A percentile compares a stretch with the other conserved stretches of the same genome.
Conservation (phyloP, 202 grass and related monocot genomes). For the Schoenoplectus tabernaemontani region DNA sequence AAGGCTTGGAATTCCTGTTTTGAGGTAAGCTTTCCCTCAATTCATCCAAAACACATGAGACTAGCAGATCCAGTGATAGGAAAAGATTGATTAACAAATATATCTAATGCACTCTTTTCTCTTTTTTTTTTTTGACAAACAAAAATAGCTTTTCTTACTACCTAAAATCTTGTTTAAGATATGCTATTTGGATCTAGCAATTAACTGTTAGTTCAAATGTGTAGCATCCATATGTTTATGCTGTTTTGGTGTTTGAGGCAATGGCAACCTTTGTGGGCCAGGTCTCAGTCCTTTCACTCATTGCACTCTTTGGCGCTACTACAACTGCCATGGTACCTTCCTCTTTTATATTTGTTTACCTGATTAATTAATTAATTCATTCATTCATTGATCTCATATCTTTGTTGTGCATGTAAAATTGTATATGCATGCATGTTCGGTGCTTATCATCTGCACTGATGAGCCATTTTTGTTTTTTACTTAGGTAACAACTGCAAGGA, state of each 20-base stretch:
- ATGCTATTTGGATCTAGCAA: background rate
- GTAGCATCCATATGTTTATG: conserved; percentile 87
- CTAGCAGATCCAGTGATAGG: background rate
- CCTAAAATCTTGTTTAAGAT: background rate
- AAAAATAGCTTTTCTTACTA: no score
- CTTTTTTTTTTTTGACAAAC: background rate
- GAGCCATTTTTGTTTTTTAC: background rate
- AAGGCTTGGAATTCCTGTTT: conserved; percentile 75
- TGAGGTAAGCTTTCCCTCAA: conserved; percentile 38
- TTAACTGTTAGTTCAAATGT: conserved; percentile 5
- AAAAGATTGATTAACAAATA: no score
- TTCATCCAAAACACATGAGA: conserved; percentile 9
- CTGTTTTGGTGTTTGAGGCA: conserved; percentile 80
- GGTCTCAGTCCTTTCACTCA: conserved; percentile 83
- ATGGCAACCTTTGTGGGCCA: conserved; percentile 91
- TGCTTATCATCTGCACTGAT: background rate
- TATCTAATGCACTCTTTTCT: no score
- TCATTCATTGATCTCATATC: background rate
- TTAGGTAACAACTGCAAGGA: conserved; percentile 76
- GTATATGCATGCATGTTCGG: background rate
- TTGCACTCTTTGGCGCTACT: conserved; percentile 74
- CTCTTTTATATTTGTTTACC: background rate
- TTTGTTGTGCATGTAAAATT: no score
- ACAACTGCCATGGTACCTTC: conserved; percentile 62
- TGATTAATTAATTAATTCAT: background rate